phyloP scores from a whole-genome alignment of 352 stramenopile species.

The Achlya hypogyna region DNA sequence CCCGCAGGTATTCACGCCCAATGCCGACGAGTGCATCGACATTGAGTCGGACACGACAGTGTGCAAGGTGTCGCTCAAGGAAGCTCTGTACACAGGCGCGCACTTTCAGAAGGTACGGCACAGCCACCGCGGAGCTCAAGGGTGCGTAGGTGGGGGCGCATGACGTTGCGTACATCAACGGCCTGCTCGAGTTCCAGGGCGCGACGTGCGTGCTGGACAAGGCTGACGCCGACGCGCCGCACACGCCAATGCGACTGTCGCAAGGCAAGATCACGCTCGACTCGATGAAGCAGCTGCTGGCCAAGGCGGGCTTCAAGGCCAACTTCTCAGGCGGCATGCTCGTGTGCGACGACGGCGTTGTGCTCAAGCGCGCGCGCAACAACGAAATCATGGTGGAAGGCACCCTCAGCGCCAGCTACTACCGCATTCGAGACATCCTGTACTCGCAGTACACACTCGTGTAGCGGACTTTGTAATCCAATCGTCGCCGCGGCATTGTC shows the following conservation, averaged over 20 bases:
- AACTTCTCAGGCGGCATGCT: conserved; percentile 86
- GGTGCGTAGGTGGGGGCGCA: conserved; percentile 55
- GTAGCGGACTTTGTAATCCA: conserved; percentile 19
- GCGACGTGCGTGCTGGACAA: conserved; percentile 10
- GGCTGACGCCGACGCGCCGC: conserved; percentile 32
- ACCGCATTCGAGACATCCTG: conserved; percentile 74
- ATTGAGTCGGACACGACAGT: conserved; percentile 87
- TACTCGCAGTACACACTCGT: conserved; percentile 87
- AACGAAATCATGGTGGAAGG: conserved; percentile 85
- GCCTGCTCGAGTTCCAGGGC: conserved; percentile 35
- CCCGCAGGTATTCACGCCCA: conserved; percentile 58
- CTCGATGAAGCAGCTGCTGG: conserved; percentile 83
- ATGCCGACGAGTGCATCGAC: conserved; percentile 84
- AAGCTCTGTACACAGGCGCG: conserved; percentile 74
- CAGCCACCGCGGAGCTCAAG: background rate
- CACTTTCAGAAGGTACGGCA: conserved; percentile 69
- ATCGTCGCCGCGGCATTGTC: too few relatives aligned
- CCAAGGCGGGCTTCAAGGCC: conserved; percentile 78
- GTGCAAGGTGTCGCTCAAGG: conserved; percentile 82
- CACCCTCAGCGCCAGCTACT: conserved; percentile 77
- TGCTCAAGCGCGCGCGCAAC: conserved; percentile 77
- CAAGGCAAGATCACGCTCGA: conserved; percentile 86
- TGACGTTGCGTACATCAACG: conserved; percentile 81
- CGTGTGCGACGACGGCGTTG: conserved; percentile 81
- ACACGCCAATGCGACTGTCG: conserved; percentile 77